phyloP scores from a whole-genome alignment of 2,329 filamentous ascomycete genomes.

The Bipolaris cookei region DNA sequence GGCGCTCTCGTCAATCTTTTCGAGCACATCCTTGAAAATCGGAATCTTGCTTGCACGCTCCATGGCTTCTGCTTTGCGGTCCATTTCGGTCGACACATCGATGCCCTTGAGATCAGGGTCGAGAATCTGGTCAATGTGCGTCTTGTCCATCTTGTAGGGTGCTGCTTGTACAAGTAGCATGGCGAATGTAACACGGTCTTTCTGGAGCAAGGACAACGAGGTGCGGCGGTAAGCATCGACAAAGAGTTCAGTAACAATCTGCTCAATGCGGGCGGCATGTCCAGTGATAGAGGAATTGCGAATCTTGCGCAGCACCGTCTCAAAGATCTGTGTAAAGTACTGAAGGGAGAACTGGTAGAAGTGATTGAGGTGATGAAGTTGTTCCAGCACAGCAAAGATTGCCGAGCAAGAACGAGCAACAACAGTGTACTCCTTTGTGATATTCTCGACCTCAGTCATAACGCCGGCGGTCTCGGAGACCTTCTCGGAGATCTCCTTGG shows the following conservation, averaged over 20 bases:
- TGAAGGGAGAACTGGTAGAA: slow-evolving; percentile 99
- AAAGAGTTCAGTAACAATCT: slow-evolving; percentile 91
- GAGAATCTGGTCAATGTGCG: slow-evolving; percentile 82
- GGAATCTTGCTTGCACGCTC: slow-evolving; percentile 70
- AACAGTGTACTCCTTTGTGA: slow-evolving; percentile 91
- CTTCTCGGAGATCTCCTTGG: slow-evolving; percentile 93
- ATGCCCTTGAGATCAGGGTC: slow-evolving; percentile 76
- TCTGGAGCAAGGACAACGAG: slow-evolving; percentile 89
- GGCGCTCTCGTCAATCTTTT: slow-evolving; percentile 64
- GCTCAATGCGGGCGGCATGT: slow-evolving; percentile 79
- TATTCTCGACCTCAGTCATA: slow-evolving; percentile 96
- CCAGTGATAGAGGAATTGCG: slow-evolving; percentile 75
- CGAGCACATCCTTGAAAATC: slow-evolving; percentile 74
- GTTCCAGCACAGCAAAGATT: slow-evolving; percentile 94
- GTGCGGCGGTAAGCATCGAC: slow-evolving; percentile 91
- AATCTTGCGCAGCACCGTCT: slow-evolving; percentile 83
- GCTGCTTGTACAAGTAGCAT: slow-evolving; percentile 95
- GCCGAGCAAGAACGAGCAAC: slow-evolving; percentile 95
- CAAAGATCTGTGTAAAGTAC: slow-evolving; percentile 98
- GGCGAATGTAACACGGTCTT: slow-evolving; percentile 90
- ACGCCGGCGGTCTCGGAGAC: slow-evolving; percentile 96
- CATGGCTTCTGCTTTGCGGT: slow-evolving; percentile 72
- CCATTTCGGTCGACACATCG: slow-evolving; percentile 75
- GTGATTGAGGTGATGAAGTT: slow-evolving; percentile 97
- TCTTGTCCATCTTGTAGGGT: slow-evolving; percentile 95